Conservation (phyloP, 2,329 filamentous ascomycete genomes). For the Colletotrichum tropicicola region DNA sequence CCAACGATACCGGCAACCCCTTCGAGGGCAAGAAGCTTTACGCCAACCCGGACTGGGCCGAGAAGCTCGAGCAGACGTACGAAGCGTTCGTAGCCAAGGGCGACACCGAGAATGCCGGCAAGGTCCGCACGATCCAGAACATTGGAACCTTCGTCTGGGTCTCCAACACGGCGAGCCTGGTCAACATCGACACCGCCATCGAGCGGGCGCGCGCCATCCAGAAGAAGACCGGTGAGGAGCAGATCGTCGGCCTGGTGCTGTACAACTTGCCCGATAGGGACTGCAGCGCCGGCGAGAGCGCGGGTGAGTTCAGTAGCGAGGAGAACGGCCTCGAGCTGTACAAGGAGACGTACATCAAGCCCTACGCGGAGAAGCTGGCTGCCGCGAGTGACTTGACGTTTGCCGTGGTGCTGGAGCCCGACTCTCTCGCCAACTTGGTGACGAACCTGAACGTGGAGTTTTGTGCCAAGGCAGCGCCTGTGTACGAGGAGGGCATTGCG, state of each 20-base stretch:
- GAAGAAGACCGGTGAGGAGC: constrained; percentile 42
- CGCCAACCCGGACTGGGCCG: constrained; percentile 52
- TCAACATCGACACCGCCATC: constrained; percentile 49
- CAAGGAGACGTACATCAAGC: constrained; percentile 50
- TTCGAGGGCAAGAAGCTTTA: constrained; percentile 59
- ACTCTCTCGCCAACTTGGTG: constrained; percentile 52
- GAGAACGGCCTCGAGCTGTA: constrained; percentile 49
- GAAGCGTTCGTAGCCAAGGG: constrained; percentile 44
- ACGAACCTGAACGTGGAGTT: constrained; percentile 47
- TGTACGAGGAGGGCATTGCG: constrained; percentile 52
- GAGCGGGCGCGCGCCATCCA: constrained; percentile 45
- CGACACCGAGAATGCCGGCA: constrained; percentile 47
- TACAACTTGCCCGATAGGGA: constrained; percentile 56
- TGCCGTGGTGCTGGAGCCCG: constrained; percentile 54
- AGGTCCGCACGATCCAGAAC: constrained; percentile 46
- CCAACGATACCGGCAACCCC: constrained; percentile 42
- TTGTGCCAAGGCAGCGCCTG: constrained; percentile 46
- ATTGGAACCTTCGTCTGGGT: constrained; percentile 55
- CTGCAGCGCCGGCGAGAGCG: constrained; percentile 52
- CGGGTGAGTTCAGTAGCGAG: constrained; percentile 48
- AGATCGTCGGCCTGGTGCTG: constrained; percentile 53
- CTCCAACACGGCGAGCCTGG: constrained; percentile 44
- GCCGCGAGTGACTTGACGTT: constrained; percentile 49
- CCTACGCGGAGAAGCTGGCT: constrained; percentile 46
- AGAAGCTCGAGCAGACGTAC: constrained; percentile 50